A percentile compares a stretch with the other conserved stretches of the same genome.
Conservation (phyloP, 2,329 filamentous ascomycete genomes). For the Akanthomyces uredinophilus region DNA sequence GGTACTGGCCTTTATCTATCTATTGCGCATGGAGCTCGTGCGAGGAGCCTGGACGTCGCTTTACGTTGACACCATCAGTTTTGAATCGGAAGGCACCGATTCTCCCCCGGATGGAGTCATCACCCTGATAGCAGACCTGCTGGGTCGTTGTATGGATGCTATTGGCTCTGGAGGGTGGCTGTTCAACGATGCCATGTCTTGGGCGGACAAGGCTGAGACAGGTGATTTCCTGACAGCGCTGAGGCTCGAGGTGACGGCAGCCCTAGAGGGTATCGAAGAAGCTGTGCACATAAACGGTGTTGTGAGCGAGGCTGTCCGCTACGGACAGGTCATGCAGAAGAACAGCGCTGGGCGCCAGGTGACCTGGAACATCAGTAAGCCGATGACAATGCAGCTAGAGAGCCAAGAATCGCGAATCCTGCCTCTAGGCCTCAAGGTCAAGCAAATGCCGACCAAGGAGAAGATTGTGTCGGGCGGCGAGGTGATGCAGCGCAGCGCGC, state of each 20-base stretch:
- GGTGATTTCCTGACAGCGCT: slow-evolving; percentile 62
- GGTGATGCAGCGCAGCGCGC: slow-evolving; percentile 59
- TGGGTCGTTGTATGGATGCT: slow-evolving; percentile 70
- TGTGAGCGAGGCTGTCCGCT: slow-evolving; percentile 61
- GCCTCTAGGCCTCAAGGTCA: slow-evolving; percentile 67
- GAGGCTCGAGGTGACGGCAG: slow-evolving; percentile 63
- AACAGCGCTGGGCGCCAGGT: slow-evolving; percentile 23
- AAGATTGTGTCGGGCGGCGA: slow-evolving; percentile 67
- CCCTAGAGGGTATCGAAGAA: slow-evolving; percentile 68
- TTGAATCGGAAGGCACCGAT: slow-evolving; percentile 37
- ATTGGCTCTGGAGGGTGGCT: slow-evolving; percentile 73
- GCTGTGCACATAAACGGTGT: slow-evolving; percentile 59
- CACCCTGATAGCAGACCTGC: slow-evolving; percentile 63
- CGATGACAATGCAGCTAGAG: slow-evolving; percentile 38
- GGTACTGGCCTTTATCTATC: slow-evolving; percentile 64
- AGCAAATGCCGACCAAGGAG: slow-evolving; percentile 42
- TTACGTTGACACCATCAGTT: slow-evolving; percentile 56
- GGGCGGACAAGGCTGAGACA: slow-evolving; percentile 47
- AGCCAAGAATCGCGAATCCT: slow-evolving; percentile 48
- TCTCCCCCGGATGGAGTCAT: slow-evolving; percentile 62
- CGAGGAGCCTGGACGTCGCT: slow-evolving; percentile 71
- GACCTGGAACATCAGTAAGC: slow-evolving; percentile 34
- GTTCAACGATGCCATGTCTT: slow-evolving; percentile 51
- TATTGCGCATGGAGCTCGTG: slow-evolving; percentile 67
- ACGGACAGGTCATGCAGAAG: slow-evolving; percentile 40